A percentile compares a stretch with the other conserved stretches of the same genome.
phyloP scores from a whole-genome alignment of 2,329 filamentous ascomycete species.

The Fusarium sp. region DNA sequence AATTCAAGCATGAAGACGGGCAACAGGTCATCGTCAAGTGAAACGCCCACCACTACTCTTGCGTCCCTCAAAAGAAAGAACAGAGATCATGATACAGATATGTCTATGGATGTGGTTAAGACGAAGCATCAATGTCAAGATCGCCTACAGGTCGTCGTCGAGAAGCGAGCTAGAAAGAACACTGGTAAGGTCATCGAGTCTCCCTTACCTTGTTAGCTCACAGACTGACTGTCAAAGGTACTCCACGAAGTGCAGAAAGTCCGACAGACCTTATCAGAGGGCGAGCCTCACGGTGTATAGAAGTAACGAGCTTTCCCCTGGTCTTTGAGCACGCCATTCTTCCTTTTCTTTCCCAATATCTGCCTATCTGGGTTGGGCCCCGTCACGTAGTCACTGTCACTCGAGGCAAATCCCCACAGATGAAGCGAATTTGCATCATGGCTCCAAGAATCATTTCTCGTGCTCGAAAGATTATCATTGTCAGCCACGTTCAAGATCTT shows the following conservation, averaged over 20 bases:
- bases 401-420: conserved; percentile 49
- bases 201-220: neutral
- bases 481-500: conserved; percentile 54
- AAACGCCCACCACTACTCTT: conserved; percentile 10
- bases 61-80: conserved; percentile 22
- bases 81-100: neutral
- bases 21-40: neutral
- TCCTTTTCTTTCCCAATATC: conserved; percentile 55
- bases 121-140: conserved; percentile 52
- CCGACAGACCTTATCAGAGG: conserved; percentile 45
- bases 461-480: conserved; percentile 53
- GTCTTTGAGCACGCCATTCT: conserved; percentile 57
- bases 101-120: conserved; percentile 40
- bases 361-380: conserved; percentile 55
- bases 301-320: conserved; percentile 52
- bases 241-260: conserved; percentile 46
- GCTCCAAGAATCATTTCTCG: conserved; percentile 48
- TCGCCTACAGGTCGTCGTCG: conserved; percentile 48
- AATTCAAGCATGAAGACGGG: neutral
- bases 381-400: conserved; percentile 54
- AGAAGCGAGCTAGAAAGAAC: conserved; percentile 49
- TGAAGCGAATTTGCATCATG: conserved; percentile 55
- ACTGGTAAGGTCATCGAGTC: conserved; percentile 34
- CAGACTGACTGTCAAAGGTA: conserved; percentile 36
- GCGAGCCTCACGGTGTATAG: conserved; percentile 45